Conservation (phyloP, 2,329 filamentous ascomycete species). For the Mollisiaceae sp. region DNA sequence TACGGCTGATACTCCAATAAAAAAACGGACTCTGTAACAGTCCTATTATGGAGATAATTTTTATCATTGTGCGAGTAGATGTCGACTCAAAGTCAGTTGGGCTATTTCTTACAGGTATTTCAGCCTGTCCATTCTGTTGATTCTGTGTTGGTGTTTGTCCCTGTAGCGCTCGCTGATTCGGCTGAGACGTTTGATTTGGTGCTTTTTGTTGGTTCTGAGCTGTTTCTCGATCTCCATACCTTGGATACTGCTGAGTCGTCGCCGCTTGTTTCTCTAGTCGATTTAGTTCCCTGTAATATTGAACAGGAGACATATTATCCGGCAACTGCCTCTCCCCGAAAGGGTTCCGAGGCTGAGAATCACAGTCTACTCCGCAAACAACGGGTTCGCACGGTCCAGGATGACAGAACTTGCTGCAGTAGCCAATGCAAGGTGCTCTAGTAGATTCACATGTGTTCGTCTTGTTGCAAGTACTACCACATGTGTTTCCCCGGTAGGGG, state of each 20-base stretch:
- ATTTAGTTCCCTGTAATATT: background rate
- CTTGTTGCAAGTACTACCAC: background rate
- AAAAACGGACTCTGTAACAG: background rate
- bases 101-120: background rate
- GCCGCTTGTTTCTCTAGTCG: background rate
- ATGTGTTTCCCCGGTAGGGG: background rate
- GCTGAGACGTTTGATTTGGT: no score
- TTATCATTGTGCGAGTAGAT: no score
- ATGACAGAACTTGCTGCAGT: constrained; percentile 9
- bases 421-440: background rate
- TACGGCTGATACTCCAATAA: background rate
- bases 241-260: background rate
- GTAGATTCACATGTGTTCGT: background rate
- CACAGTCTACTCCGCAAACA: background rate
- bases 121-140: background rate
- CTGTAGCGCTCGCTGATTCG: background rate
- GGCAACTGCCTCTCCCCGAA: background rate
- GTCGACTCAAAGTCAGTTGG: no score
- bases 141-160: background rate
- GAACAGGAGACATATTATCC: background rate
- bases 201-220: no score
- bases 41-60: no score
- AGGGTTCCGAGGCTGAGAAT: background rate
- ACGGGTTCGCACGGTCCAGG: constrained; percentile 8
- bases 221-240: background rate